Conservation (phyloP, 768 basidiomycete genomes). For the Solioccasus polychromus region DNA sequence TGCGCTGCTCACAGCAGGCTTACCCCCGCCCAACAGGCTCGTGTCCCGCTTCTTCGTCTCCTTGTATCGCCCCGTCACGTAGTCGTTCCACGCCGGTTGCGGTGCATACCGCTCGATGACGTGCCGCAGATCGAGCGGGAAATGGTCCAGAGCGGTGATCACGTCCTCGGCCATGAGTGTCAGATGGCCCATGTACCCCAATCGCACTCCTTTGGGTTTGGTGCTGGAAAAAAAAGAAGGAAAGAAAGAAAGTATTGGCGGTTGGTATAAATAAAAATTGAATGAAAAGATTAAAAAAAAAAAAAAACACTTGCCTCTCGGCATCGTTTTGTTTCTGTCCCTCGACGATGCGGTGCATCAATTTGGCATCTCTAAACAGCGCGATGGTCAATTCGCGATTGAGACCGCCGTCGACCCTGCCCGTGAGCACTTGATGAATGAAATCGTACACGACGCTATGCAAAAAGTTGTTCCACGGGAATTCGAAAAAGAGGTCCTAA, state of each 20-base stretch:
- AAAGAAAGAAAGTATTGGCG: not conserved
- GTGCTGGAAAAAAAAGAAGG: constrained; percentile 37
- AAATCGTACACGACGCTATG: constrained; percentile 97
- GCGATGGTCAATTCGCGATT: constrained; percentile 83
- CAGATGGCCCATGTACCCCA: constrained; percentile 97
- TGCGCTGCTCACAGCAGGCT: constrained; percentile 52
- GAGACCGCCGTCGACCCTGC: constrained; percentile 73
- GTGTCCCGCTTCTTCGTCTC: constrained; percentile 85
- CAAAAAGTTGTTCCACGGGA: constrained; percentile 96
- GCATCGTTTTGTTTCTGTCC: constrained; percentile 78
- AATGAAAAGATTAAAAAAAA: not conserved
- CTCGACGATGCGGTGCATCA: constrained; percentile 85
- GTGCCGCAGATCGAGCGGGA: constrained; percentile 73
- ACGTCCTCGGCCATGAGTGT: constrained; percentile 95
- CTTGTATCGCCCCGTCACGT: constrained; percentile 78
- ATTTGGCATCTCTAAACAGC: constrained; percentile 79
- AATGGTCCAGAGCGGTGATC: constrained; percentile 83
- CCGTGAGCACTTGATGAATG: constrained; percentile 92
- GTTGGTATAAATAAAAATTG: not conserved
- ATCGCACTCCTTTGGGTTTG: constrained; percentile 72
- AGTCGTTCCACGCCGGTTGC: constrained; percentile 83
- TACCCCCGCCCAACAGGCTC: constrained; percentile 81
- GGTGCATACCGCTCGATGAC: constrained; percentile 67
- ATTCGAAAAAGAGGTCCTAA: constrained; percentile 93
- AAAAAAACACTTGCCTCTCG: constrained; percentile 53